Evolutionary conservation across 2,329 filamentous ascomycete species (phyloP).

Genomic region (Beauveria varroae): DNA sequence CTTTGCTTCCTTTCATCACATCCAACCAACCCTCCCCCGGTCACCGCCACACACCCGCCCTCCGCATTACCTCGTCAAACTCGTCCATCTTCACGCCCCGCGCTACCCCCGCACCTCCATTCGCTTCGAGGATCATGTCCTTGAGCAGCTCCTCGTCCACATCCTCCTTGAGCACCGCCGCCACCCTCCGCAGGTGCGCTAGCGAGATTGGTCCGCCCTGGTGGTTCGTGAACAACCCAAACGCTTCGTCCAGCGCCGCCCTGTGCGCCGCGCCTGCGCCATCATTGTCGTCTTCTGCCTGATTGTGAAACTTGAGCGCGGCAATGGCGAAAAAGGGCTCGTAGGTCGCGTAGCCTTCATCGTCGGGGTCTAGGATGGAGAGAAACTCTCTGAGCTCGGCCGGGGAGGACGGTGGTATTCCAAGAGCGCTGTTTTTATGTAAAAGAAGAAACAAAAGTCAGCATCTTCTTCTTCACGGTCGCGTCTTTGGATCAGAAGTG

Average conservation of each 20-base stretch:
- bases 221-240: conserved; percentile 65
- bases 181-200: conserved; percentile 68
- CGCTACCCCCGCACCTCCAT: conserved; percentile 65
- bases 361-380: conserved; percentile 74
- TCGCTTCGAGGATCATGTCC: conserved; percentile 95
- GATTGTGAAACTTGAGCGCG: conserved; percentile 71
- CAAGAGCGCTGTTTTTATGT: conserved; percentile 59
- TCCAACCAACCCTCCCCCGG: too few relatives aligned
- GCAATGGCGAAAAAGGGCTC: conserved; percentile 79
- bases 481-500: not conserved
- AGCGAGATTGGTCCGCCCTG: conserved; percentile 61
- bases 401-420: conserved; percentile 56
- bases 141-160: conserved; percentile 74
- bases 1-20: not conserved
- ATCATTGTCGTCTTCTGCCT: conserved; percentile 40
- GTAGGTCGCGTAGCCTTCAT: conserved; percentile 70
- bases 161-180: conserved; percentile 74
- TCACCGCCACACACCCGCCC: conserved; percentile 76
- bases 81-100: conserved; percentile 69
- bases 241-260: conserved; percentile 73
- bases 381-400: conserved; percentile 70
- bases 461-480: not conserved
- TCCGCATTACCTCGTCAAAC: conserved; percentile 78
- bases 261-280: conserved; percentile 35
- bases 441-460: not conserved